phyloP scores from a whole-genome alignment of 345 rosid species.

The Eucalyptus shirleyi region DNA sequence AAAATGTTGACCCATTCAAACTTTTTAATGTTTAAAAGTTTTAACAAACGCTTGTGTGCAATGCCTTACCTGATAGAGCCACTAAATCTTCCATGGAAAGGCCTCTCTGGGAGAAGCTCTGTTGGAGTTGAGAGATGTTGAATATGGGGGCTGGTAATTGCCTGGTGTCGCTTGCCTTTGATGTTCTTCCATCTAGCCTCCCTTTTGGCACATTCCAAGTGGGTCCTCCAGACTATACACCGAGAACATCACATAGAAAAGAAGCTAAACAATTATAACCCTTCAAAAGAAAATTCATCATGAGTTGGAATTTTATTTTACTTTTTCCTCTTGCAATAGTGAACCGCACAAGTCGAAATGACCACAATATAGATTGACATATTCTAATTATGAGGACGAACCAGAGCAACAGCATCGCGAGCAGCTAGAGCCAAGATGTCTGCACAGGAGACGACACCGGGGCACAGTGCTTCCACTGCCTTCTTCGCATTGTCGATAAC shows the following conservation, averaged over 20 bases:
- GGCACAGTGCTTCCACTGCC: conserved; percentile 65
- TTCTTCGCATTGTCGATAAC: conserved; percentile 76
- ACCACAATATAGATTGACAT: neutral
- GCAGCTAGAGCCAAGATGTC: conserved; percentile 81
- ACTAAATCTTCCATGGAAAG: conserved; percentile 60
- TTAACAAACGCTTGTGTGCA: neutral
- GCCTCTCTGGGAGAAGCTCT: conserved; percentile 75
- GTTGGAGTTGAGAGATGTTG: conserved; percentile 60
- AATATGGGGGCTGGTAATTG: conserved; percentile 72
- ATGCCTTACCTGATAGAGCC: conserved; percentile 56
- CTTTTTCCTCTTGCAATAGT: neutral
- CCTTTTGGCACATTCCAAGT: conserved; percentile 86
- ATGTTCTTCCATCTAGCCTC: conserved; percentile 75
- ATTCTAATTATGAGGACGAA: conserved; percentile 3
- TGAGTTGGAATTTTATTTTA: neutral
- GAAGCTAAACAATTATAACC: neutral
- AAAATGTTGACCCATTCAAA: neutral
- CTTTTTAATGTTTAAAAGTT: neutral
- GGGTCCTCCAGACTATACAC: conserved; percentile 78
- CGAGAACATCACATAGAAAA: neutral
- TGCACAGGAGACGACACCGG: conserved; percentile 82
- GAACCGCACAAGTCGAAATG: neutral
- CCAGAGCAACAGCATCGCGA: conserved; percentile 73
- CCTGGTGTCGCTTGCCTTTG: conserved; percentile 68
- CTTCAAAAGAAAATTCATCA: neutral